phyloP scores from a whole-genome alignment of 1,139 yeast species.

The Diutina siamensis region DNA sequence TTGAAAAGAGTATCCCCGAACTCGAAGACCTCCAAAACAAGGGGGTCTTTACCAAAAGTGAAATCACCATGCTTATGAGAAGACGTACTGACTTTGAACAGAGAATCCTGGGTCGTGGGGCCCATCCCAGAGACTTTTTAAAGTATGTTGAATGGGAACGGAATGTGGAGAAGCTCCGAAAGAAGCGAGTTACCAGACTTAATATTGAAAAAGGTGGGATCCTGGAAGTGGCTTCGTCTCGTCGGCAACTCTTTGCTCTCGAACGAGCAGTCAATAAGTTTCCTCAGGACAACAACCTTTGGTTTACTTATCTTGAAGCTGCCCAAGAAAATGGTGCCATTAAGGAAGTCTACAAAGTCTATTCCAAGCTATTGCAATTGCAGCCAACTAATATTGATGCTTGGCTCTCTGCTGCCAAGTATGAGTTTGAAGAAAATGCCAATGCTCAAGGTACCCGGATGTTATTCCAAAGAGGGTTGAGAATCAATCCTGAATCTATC shows the following conservation, averaged over 20 bases:
- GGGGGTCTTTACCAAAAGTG: constrained; percentile 70
- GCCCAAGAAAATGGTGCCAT: constrained; percentile 69
- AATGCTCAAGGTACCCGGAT: constrained; percentile 85
- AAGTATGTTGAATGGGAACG: constrained; percentile 74
- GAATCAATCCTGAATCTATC: constrained; percentile 67
- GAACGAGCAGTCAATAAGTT: constrained; percentile 76
- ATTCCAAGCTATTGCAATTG: constrained; percentile 65
- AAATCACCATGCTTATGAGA: constrained; percentile 79
- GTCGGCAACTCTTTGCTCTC: constrained; percentile 72
- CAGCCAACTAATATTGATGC: constrained; percentile 88
- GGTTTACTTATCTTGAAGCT: constrained; percentile 67
- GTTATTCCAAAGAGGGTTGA: constrained; percentile 71
- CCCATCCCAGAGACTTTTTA: constrained; percentile 66
- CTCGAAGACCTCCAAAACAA: constrained; percentile 76
- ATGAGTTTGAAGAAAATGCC: constrained; percentile 81
- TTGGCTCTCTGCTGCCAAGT: constrained; percentile 93
- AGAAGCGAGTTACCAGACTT: constrained; percentile 58
- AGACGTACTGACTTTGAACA: constrained; percentile 95
- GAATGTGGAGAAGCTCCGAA: constrained; percentile 68
- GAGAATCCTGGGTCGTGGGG: constrained; percentile 74
- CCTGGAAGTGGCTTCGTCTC: constrained; percentile 54
- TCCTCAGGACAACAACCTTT: constrained; percentile 65
- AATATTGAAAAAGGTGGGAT: constrained; percentile 16
- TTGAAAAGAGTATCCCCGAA: constrained; percentile 85
- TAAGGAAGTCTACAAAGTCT: constrained; percentile 70